Base-by-base conservation (phyloP, 108 stramenopile genomes). In the Cyclotella atomus region DNA sequence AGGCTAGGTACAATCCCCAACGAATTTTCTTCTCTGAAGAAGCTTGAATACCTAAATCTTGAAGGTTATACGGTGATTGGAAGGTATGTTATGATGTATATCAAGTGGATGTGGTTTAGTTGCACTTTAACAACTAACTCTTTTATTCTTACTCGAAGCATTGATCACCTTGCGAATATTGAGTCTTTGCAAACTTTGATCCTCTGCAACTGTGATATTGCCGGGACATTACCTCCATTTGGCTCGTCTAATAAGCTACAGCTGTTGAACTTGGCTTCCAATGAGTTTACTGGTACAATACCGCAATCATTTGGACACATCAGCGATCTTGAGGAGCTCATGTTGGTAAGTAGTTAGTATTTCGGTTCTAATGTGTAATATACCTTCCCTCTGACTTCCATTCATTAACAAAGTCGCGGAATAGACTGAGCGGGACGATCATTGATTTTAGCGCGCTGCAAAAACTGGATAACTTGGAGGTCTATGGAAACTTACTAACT, bases 41-140 rank as follows among this genome's bases (percentile, higher is more conserved):
- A 82, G 20, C 77, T 88, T 36, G 24, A 66, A 23, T 50, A 55
- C 30, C n/a, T 88, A 0, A 77, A 84, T 47, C 52, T 88, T 25
- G 75, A 84, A 32, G 80, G 76, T 0, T 84, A 82, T 38, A 6
- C 53, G 32, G 47, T 86, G 10, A 79, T 76, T 14, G 85, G 88
- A 59, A 19, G 17, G 47, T 49, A n/a, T 17, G 47, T 17, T 4
- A n/a, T 49, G 10, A 12, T 49, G 9, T 49, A 4, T n/a, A 19
- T 49, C 16, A 49, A 41, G 38, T 41, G 12, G 9, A 49, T 19
- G 4, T 49, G 4, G 9, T 10, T 17, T 4, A n/a, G n/a, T 49
- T 49, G 47, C 47, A 49, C n/a, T 49, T 49, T 49, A 17, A 17
- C n/a, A 4, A 17, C 47, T 49, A 4, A 4, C n/a, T n/a, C 47